Base-by-base conservation (phyloP, 2,329 filamentous ascomycete species). In the Gyromitra esculenta region DNA sequence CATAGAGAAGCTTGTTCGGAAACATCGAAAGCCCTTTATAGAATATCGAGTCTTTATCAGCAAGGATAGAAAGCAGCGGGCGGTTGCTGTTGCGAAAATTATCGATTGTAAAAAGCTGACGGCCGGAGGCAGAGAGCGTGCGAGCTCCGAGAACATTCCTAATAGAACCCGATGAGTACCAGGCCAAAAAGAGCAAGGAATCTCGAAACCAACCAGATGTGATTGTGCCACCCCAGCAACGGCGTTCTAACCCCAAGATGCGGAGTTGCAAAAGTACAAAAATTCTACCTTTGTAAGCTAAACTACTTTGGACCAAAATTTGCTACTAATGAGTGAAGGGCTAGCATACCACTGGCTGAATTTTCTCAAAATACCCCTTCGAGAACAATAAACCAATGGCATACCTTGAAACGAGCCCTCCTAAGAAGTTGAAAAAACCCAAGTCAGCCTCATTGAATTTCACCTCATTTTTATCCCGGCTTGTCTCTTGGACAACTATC, bases 181-280 rank as follows among this genome's bases (percentile, higher is more conserved):
- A 85, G 82, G 75, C 83, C 84, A 39, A 21, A 7, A 39, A 6
- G 41, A 48, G 25, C 9, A 18, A 60, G 6, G 50, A 31, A 25
- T 62, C 48, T 11, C 15, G 3, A 35, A 52, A 50, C 63, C 13
- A 74, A 79, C 79, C 86, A 97, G 73, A 91, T 85, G 82, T 87
- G 88, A 82, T 89, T 90, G 73, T 88, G 86, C 84, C 88, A 87
- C 15, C 91, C 91, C 60, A 88, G 88, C 56, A 90, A 84, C 0
- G 92, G 92, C 0, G 89, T 89, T 64, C 91, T 87, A 0, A 92
- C 91, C n/a, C 92, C 92, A 6, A 94, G 86, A 83, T 94, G 92
- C 31, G 92, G 95, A 41, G 92, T 91, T 4, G 92, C 95, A 84
- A 98, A 97, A 0, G 94, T 97, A 1, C 91, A 93, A 84, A 98